Base-by-base conservation (phyloP, 2,329 filamentous ascomycete genomes). In the Colletotrichum musae region DNA sequence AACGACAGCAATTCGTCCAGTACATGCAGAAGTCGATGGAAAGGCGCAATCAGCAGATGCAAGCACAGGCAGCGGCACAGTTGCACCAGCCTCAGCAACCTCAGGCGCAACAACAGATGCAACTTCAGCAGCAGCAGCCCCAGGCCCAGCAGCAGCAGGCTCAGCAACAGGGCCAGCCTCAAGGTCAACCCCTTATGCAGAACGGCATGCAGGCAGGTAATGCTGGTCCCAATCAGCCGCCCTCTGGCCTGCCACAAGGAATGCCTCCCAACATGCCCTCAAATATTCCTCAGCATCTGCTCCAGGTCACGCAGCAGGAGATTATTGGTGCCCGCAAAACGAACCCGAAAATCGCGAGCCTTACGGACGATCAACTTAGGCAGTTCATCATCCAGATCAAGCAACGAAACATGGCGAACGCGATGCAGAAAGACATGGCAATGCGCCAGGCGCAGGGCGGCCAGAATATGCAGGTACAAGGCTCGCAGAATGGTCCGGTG, bases 1-100 rank as follows among this genome's bases (percentile, higher is more conserved):
- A 86, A 65, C 73, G 79, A 18, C 74, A 75, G 58, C 84, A 86
- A 60, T 85, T 85, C 62, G 65, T 41, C 58, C 74, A 61, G 5
- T 56, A 74, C 16, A 58, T 75, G 45, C 72, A 76, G 10, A 75
- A 72, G 65, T 66, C 70, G 43, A 57, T 71, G 45, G 71, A 72
- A 28, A 65, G 60, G 39, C 59, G 68, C 24, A 67, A 48, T 39
- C 75, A 59, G 13, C 75, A 59, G 18, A 36, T 36, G 7, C 71
- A 68, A 41, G 72, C 73, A 48, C 72, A 72, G 41, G 63, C 64
- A 21, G 70, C 62, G n/a, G 75, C 75, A 58, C 70, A 69, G 32
- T 72, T 73, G 5, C 80, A 81, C 53, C 71, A 68, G 43, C 72
- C 73, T 26, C 73, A 74, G 56, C 72, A 74, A 51, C 71, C 75